Percentiles rank a stretch among this genome's conserved stretches.
phyloP scores from a whole-genome alignment of 2,329 filamentous ascomycete species.

The Pyricularia pennisetigena region DNA sequence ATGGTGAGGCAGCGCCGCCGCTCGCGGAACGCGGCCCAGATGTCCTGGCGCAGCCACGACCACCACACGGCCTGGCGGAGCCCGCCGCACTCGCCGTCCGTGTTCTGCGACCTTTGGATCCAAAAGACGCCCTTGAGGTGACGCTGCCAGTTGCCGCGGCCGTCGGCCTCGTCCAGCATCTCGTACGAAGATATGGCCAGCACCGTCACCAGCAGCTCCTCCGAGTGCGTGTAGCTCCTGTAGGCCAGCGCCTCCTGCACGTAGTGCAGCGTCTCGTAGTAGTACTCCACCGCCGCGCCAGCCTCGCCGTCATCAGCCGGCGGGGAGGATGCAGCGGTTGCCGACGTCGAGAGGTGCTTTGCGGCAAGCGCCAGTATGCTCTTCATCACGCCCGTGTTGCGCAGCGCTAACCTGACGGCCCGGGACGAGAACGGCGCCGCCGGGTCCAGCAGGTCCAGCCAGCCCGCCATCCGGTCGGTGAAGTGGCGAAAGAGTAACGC shows the following conservation, averaged over 20 bases:
- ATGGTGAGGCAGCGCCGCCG: slow-evolving; percentile 45
- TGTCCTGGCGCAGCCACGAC: slow-evolving; percentile 55
- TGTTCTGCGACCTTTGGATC: slow-evolving; percentile 53
- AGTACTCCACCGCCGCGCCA: slow-evolving; percentile 39
- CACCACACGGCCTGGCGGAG: slow-evolving; percentile 53
- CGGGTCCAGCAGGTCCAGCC: slow-evolving; percentile 54
- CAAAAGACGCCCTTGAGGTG: slow-evolving; percentile 57
- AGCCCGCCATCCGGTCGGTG: slow-evolving; percentile 14
- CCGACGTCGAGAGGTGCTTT: background rate
- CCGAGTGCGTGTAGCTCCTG: slow-evolving; percentile 44
- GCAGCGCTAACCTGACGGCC: slow-evolving; percentile 22
- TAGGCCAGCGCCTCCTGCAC: slow-evolving; percentile 49
- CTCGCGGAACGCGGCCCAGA: slow-evolving; percentile 54
- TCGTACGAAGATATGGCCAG: slow-evolving; percentile 55
- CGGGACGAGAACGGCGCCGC: slow-evolving; percentile 91
- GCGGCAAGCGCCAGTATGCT: slow-evolving; percentile 10
- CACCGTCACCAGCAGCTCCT: slow-evolving; percentile 48
- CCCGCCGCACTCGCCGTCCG: slow-evolving; percentile 47
- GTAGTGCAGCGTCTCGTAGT: slow-evolving; percentile 53
- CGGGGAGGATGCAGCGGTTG: background rate
- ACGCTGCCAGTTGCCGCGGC: slow-evolving; percentile 38
- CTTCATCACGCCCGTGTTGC: slow-evolving; percentile 11
- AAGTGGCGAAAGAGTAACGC: slow-evolving; percentile 19
- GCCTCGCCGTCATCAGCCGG: background rate
- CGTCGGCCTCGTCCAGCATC: slow-evolving; percentile 40